Conservation (phyloP, 2,329 filamentous ascomycete genomes). For the Camillea tinctor region DNA sequence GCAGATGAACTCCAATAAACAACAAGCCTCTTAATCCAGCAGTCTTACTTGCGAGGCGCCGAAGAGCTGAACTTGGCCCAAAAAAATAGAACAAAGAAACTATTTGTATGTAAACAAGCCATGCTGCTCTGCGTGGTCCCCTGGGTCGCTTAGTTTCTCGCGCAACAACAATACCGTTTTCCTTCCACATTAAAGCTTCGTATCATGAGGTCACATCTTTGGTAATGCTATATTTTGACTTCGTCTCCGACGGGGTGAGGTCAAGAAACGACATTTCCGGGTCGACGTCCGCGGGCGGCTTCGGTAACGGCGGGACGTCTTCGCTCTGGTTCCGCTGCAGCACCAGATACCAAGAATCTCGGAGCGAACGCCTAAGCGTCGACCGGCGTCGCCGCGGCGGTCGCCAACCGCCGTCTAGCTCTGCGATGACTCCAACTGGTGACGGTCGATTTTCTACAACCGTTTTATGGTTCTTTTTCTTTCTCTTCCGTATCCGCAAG, state of each 20-base stretch:
- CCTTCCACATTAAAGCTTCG: no score
- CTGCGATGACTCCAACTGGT: neutral
- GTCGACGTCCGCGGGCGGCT: neutral
- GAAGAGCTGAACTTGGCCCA: no score
- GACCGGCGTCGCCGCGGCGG: neutral
- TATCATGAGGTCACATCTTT: no score
- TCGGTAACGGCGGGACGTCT: neutral
- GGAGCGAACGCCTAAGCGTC: neutral
- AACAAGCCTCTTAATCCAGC: neutral
- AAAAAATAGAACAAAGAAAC: no score
- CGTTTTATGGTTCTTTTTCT: neutral
- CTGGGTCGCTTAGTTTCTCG: no score
- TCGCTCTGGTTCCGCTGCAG: neutral
- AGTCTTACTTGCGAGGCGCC: neutral
- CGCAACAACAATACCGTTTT: no score
- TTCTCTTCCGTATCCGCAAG: neutral
- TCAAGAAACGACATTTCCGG: neutral
- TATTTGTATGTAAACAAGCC: no score
- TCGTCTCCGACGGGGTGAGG: neutral
- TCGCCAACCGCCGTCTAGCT: neutral
- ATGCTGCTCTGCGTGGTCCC: no score
- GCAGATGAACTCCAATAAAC: neutral
- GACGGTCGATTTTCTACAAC: neutral
- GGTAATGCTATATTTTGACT: neutral
- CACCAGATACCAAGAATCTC: neutral